Conservation (phyloP, 1,284 basidiomycete species). For the Ustilago esculenta region DNA sequence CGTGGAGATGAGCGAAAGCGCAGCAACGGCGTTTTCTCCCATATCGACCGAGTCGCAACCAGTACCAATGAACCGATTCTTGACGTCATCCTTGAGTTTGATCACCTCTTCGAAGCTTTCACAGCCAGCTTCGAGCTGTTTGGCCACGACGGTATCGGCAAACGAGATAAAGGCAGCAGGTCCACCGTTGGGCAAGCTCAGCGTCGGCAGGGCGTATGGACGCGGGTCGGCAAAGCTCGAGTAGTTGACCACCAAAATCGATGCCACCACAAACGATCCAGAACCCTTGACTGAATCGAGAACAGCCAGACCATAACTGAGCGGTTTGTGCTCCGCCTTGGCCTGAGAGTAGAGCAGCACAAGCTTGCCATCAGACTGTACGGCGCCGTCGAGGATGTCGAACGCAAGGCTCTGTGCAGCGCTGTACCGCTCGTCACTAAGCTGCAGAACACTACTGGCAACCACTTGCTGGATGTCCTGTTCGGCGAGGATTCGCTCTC, state of each 20-base stretch:
- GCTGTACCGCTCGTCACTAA: slow-evolving; percentile 46
- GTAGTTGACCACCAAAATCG: slow-evolving; percentile 27
- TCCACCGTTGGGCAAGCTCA: slow-evolving; percentile 58
- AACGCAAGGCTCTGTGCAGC: slow-evolving; percentile 42
- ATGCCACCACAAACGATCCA: slow-evolving; percentile 35
- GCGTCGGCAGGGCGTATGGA: slow-evolving; percentile 47
- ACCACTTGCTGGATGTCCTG: slow-evolving; percentile 61
- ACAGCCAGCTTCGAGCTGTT: slow-evolving; percentile 36
- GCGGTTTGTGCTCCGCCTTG: slow-evolving; percentile 24
- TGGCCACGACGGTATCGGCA: slow-evolving; percentile 51
- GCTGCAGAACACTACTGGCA: slow-evolving; percentile 45
- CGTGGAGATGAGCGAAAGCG: slow-evolving; percentile 61
- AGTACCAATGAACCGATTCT: slow-evolving; percentile 64
- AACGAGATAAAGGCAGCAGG: slow-evolving; percentile 60
- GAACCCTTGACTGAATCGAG: slow-evolving; percentile 34
- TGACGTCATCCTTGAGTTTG: slow-evolving; percentile 60
- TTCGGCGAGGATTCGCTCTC: slow-evolving; percentile 57
- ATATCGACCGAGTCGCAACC: slow-evolving; percentile 38
- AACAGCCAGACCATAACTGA: slow-evolving; percentile 44
- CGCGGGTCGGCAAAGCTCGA: slow-evolving; percentile 52
- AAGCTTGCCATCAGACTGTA: slow-evolving; percentile 33
- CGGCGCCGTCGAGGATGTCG: slow-evolving; percentile 38
- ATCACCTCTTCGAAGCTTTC: slow-evolving; percentile 66
- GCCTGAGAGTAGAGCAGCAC: slow-evolving; percentile 52
- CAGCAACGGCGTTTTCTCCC: slow-evolving; percentile 18